Percentiles rank a stretch among this genome's conserved stretches.
These are phyloP conservation scores for Perkinsela sp. DNA, from an alignment of 208 protist species.

Conservation along the genomic window DNA sequence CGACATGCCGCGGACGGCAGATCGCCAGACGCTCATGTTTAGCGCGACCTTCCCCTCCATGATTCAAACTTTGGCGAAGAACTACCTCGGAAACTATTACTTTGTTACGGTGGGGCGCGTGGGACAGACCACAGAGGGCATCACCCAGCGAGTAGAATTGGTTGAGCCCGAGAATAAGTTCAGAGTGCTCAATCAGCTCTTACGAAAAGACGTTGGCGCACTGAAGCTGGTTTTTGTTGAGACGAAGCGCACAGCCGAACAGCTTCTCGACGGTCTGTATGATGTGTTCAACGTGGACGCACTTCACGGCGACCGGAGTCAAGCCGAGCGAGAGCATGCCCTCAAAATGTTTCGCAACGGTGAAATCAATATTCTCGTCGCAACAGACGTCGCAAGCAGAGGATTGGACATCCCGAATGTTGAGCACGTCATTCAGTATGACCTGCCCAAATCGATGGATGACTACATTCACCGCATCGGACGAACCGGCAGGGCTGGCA, in stretches of 20 bases:
- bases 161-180: conserved; percentile 55
- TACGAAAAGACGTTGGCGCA: conserved; percentile 26
- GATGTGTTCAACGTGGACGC: conserved; percentile 64
- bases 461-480: conserved; percentile 99
- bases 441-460: conserved; percentile 88
- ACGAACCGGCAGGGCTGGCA: conserved; percentile 91
- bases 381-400: conserved; percentile 87
- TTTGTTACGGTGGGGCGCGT: conserved; percentile 91
- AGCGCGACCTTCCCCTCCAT: conserved; percentile 93
- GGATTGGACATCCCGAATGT: conserved; percentile 92
- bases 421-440: conserved; percentile 87
- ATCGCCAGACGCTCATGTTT: conserved; percentile 96
- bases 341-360: conserved; percentile 61
- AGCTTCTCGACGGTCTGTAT: conserved; percentile 9
- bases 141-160: conserved; percentile 79
- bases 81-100: conserved; percentile 84
- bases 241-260: conserved; percentile 89
- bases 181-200: conserved; percentile 19
- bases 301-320: conserved; percentile 83
- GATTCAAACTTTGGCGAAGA: conserved; percentile 86
- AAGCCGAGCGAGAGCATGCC: conserved; percentile 65
- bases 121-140: conserved; percentile 82
- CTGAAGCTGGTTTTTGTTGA: conserved; percentile 87
- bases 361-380: conserved; percentile 67
- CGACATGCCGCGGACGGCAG: conserved; percentile 71